Percentiles rank a stretch among this genome's conserved stretches.
These are phyloP conservation scores for Penicillium robsamsonii DNA, from an alignment of 495 filamentous ascomycete genomes.

Conservation along the genomic window DNA sequence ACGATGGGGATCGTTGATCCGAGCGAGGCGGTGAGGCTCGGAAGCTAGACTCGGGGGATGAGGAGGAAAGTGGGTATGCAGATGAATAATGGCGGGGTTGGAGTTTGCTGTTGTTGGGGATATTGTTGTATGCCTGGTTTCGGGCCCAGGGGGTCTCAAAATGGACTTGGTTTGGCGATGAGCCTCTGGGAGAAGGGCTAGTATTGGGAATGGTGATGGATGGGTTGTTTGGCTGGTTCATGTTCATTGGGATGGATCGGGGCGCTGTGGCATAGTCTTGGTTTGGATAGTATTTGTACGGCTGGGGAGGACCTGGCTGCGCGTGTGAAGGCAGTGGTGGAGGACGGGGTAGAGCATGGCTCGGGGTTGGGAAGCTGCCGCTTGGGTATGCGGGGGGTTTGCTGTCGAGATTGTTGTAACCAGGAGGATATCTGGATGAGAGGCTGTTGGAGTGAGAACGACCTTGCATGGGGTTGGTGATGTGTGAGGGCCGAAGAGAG, in stretches of 20 bases:
- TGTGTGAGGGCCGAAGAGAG: constrained; percentile 15
- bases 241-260: constrained; percentile 20
- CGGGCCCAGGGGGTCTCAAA: constrained; percentile 15
- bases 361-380: constrained; percentile 19
- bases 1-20: constrained; percentile 20
- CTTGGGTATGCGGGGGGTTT: constrained; percentile 15
- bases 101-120: constrained; percentile 7
- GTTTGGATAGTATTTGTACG: constrained; percentile 11
- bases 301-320: background rate
- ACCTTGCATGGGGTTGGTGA: constrained; percentile 13
- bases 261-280: constrained; percentile 14
- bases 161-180: constrained; percentile 18
- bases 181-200: constrained; percentile 16
- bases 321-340: background rate
- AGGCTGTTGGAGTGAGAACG: constrained; percentile 20
- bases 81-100: constrained; percentile 20
- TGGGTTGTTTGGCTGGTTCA: constrained; percentile 6
- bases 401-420: background rate
- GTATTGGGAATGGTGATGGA: constrained; percentile 9
- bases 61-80: constrained; percentile 24
- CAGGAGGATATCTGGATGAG: constrained; percentile 17
- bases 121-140: constrained; percentile 15
- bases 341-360: constrained; percentile 13
- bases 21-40: constrained; percentile 21
- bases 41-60: constrained; percentile 22